Percentiles rank a stretch among this genome's conserved stretches.
Evolutionary conservation across 768 basidiomycete species (phyloP).

Genomic region (Daedalea quercina): DNA sequence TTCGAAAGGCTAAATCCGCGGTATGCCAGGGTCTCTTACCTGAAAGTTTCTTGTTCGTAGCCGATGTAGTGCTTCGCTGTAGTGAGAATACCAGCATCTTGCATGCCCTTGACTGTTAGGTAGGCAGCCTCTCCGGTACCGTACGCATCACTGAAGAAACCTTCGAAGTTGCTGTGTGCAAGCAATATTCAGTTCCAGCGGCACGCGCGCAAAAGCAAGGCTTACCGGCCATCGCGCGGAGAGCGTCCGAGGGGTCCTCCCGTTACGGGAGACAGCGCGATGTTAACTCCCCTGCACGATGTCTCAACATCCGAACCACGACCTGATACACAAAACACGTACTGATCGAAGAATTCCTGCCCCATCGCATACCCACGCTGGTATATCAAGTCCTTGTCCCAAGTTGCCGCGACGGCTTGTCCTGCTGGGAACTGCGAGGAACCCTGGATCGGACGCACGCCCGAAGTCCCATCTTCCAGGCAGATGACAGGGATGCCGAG

Average conservation of each 20-base stretch:
- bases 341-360: constrained; percentile 52
- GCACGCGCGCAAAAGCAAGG: too few relatives aligned
- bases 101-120: constrained; percentile 79
- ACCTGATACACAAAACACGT: background rate
- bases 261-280: constrained; percentile 70
- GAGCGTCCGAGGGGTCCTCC: background rate
- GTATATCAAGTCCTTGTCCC: constrained; percentile 70
- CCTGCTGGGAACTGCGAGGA: constrained; percentile 77
- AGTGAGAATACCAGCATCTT: constrained; percentile 72
- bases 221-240: background rate
- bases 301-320: background rate
- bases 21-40: background rate
- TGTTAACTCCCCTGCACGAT: constrained; percentile 66
- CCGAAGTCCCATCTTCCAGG: constrained; percentile 43
- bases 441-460: constrained; percentile 70
- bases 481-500: constrained; percentile 58
- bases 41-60: constrained; percentile 8
- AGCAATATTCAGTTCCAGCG: background rate
- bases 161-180: constrained; percentile 28
- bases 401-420: constrained; percentile 78
- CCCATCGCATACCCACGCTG: constrained; percentile 75
- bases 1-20: too few relatives aligned
- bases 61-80: constrained; percentile 75
- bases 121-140: constrained; percentile 68
- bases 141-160: constrained; percentile 62